Conservation (phyloP, 2,329 filamentous ascomycete genomes). For the Sphaerulina vaccinii region DNA sequence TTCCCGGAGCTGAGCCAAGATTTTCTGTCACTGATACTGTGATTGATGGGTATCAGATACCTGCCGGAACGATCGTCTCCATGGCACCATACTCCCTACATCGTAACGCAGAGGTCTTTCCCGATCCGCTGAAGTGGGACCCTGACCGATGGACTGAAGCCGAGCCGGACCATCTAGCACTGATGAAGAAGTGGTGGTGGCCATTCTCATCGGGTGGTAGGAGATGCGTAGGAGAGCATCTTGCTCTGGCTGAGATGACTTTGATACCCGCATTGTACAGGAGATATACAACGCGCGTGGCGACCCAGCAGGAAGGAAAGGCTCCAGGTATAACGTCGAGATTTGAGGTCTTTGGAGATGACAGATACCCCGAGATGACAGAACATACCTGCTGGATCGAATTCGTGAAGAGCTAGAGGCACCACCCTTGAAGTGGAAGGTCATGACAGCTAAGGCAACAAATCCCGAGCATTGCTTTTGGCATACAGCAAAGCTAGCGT, state of each 20-base stretch:
- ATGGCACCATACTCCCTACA: conserved; percentile 46
- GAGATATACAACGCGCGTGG: conserved; percentile 10
- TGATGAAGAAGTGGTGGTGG: conserved; percentile 47
- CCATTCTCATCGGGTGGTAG: conserved; percentile 48
- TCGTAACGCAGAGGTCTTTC: conserved; percentile 43
- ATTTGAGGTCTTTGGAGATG: conserved; percentile 20
- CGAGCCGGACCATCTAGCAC: conserved; percentile 26
- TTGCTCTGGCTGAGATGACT: conserved; percentile 48
- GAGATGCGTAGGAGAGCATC: conserved; percentile 52
- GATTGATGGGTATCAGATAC: conserved; percentile 38
- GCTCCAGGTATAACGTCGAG: conserved; percentile 16
- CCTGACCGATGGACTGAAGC: conserved; percentile 42
- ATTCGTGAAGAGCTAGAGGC: too few species aligned
- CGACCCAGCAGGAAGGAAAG: neutral
- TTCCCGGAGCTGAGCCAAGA: conserved; percentile 55
- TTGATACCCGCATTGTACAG: conserved; percentile 17
- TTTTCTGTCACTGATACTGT: conserved; percentile 32
- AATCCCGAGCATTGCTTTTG: too few species aligned
- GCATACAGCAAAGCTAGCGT: too few species aligned
- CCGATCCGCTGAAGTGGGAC: conserved; percentile 38
- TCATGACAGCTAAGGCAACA: too few species aligned
- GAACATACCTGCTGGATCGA: neutral
- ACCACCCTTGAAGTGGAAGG: too few species aligned
- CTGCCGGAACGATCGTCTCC: conserved; percentile 41
- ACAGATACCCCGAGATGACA: conserved; percentile 5